These are phyloP conservation scores for Porphyrellus cyaneotinctus DNA, from an alignment of 768 basidiomycete species.

Conservation along the genomic window DNA sequence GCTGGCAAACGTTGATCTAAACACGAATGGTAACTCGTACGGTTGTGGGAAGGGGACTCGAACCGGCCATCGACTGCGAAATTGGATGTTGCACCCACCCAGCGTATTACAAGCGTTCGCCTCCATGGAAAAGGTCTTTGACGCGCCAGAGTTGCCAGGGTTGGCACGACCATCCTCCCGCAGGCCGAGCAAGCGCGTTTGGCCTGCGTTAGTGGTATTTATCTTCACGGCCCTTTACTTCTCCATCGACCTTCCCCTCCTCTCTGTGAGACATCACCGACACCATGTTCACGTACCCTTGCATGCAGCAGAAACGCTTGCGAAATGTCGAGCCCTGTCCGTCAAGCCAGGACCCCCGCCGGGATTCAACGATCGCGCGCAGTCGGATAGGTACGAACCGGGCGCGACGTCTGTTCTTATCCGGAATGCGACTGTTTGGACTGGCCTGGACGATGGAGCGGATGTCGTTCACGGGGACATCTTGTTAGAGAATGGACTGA, in stretches of 20 bases:
- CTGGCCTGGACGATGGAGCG: slow-evolving; percentile 54
- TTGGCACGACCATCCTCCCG: neutral
- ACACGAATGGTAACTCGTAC: too few species aligned
- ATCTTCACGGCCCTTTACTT: slow-evolving; percentile 17
- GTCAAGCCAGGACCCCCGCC: slow-evolving; percentile 40
- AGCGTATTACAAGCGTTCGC: neutral
- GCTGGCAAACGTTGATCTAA: too few species aligned
- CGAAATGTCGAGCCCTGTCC: slow-evolving; percentile 45
- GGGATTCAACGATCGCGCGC: slow-evolving; percentile 44
- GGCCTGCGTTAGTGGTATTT: slow-evolving; percentile 15
- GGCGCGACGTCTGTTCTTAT: slow-evolving; percentile 56
- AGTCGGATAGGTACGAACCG: slow-evolving; percentile 52
- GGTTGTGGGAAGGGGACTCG: too few species aligned
- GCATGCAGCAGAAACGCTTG: slow-evolving; percentile 31
- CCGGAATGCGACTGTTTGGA: slow-evolving; percentile 76
- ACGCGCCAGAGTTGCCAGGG: neutral
- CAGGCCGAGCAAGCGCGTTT: slow-evolving; percentile 7
- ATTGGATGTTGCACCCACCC: too few species aligned
- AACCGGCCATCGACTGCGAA: too few species aligned
- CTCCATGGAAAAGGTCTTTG: slow-evolving; percentile 13
- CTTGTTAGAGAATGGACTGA: slow-evolving; percentile 59
- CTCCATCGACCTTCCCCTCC: slow-evolving; percentile 3
- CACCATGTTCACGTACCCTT: slow-evolving; percentile 13
- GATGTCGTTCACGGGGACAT: slow-evolving; percentile 59
- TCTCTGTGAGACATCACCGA: neutral